Evolutionary conservation across 2,329 filamentous ascomycete genomes (phyloP).

Genomic region (Pyrenophora teres): DNA sequence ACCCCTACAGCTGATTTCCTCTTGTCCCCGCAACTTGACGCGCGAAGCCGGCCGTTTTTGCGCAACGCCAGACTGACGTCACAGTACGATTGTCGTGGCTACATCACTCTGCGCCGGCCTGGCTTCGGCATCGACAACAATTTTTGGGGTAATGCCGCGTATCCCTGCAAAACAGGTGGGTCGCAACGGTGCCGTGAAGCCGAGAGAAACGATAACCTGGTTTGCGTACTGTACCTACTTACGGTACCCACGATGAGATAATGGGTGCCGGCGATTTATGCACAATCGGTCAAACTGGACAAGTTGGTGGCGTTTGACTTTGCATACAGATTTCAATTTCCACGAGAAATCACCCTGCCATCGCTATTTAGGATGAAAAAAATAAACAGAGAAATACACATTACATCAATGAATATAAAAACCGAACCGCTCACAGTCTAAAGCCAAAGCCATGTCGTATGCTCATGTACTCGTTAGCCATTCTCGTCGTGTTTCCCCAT

Average conservation of each 20-base stretch:
- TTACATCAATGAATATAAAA: constrained; percentile 1
- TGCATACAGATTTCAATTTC: too few species aligned
- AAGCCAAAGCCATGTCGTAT: constrained; percentile 11
- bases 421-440: neutral
- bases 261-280: too few species aligned
- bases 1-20: neutral
- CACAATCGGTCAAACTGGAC: too few species aligned
- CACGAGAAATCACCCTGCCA: too few species aligned
- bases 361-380: too few species aligned
- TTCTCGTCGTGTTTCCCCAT: neutral
- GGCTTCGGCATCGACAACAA: constrained; percentile 7
- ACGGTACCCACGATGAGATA: too few species aligned
- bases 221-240: too few species aligned
- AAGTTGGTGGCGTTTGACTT: too few species aligned
- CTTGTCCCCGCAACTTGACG: constrained; percentile 9
- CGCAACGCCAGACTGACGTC: constrained; percentile 11
- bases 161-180: neutral
- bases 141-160: too few species aligned
- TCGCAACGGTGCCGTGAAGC: constrained; percentile 8
- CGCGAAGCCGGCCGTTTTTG: neutral
- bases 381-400: neutral
- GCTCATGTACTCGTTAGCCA: constrained; percentile 2
- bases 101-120: constrained; percentile 10
- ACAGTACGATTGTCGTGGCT: neutral
- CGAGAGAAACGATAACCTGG: neutral